Evolutionary conservation across 495 filamentous ascomycete genomes (phyloP).

Genomic region (Penicillium coprophilum): DNA sequence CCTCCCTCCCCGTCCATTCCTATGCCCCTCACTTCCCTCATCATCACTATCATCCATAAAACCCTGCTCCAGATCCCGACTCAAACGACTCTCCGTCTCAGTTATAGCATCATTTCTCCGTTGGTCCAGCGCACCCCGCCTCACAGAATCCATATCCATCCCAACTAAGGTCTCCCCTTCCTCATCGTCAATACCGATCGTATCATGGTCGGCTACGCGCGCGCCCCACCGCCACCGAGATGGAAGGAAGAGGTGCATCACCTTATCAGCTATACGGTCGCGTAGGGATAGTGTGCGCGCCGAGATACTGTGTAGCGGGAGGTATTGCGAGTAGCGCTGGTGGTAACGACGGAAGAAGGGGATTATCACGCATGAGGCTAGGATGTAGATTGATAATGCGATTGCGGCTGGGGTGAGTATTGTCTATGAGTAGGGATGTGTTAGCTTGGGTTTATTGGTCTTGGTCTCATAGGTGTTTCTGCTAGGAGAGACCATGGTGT

Average conservation of each 20-base stretch:
- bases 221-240: slow-evolving; percentile 52
- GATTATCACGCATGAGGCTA: slow-evolving; percentile 66
- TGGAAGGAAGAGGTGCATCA: slow-evolving; percentile 56
- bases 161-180: slow-evolving; percentile 65
- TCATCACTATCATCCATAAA: slow-evolving; percentile 84
- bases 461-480: neutral
- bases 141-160: slow-evolving; percentile 51
- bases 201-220: slow-evolving; percentile 54
- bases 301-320: slow-evolving; percentile 65
- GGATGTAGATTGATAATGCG: slow-evolving; percentile 71
- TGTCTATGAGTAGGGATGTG: slow-evolving; percentile 52
- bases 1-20: neutral
- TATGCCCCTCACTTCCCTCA: slow-evolving; percentile 32
- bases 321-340: slow-evolving; percentile 68
- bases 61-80: slow-evolving; percentile 79
- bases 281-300: slow-evolving; percentile 61
- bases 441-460: slow-evolving; percentile 1
- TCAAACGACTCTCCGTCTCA: slow-evolving; percentile 59
- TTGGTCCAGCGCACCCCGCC: slow-evolving; percentile 49
- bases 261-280: slow-evolving; percentile 54
- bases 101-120: slow-evolving; percentile 40
- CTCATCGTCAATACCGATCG: slow-evolving; percentile 64
- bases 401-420: slow-evolving; percentile 76
- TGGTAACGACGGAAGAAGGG: slow-evolving; percentile 77
- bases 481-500: neutral